Evolutionary conservation across 768 basidiomycete genomes (phyloP).

Genomic region (Suillus cothurnatus): DNA sequence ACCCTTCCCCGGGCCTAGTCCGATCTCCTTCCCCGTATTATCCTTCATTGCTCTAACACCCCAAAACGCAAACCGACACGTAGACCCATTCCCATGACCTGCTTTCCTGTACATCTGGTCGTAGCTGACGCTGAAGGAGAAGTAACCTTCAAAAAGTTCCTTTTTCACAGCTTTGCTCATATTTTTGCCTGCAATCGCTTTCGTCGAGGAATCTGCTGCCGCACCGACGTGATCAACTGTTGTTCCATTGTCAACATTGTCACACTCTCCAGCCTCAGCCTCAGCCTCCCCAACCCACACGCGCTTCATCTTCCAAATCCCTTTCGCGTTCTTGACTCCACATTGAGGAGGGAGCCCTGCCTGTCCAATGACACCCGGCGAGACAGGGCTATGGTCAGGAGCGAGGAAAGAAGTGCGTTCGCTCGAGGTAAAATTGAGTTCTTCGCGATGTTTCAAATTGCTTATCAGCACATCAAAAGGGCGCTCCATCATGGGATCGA

Average conservation of each 20-base stretch:
- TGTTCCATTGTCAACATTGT: not conserved
- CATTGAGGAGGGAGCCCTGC: constrained; percentile 27
- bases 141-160: constrained; percentile 43
- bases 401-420: constrained; percentile 29
- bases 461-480: constrained; percentile 36
- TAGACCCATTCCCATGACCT: constrained; percentile 38
- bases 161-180: constrained; percentile 13
- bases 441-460: constrained; percentile 25
- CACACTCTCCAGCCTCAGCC: not conserved
- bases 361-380: constrained; percentile 32
- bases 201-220: constrained; percentile 9
- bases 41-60: constrained; percentile 39
- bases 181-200: not conserved
- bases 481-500: constrained; percentile 38
- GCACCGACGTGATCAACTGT: constrained; percentile 16
- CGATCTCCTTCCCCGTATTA: constrained; percentile 36
- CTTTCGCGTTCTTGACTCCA: constrained; percentile 37
- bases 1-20: constrained; percentile 31
- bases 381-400: constrained; percentile 22
- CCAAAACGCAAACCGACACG: constrained; percentile 37
- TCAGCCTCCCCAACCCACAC: constrained; percentile 29
- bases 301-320: constrained; percentile 38
- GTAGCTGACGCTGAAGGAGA: constrained; percentile 38
- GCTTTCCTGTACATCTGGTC: constrained; percentile 36
- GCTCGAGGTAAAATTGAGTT: constrained; percentile 29